Evolutionary conservation across 805 yeast genomes (phyloP).

Genomic region (Millerozyma acaciae): DNA sequence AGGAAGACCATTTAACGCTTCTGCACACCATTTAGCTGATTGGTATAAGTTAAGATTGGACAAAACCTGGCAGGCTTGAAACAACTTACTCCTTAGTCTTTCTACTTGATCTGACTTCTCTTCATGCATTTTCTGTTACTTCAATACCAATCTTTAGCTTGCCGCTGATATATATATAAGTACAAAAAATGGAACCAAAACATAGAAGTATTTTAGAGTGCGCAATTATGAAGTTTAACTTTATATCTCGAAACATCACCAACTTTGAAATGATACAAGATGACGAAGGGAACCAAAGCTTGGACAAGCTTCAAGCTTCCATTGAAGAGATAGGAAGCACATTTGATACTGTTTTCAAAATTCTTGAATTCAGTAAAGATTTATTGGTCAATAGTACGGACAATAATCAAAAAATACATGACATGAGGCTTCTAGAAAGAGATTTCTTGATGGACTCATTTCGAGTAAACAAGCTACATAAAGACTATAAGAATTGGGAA

Average conservation of each 20-base stretch:
- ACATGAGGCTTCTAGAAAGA: slow-evolving; percentile 11
- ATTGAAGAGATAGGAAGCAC: slow-evolving; percentile 6
- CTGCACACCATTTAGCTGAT: slow-evolving; percentile 81
- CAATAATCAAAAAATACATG: slow-evolving; percentile 4
- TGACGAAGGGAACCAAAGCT: slow-evolving; percentile 1
- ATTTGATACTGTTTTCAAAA: slow-evolving; percentile 12
- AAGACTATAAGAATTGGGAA: slow-evolving; percentile 28
- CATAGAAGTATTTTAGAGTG: no score
- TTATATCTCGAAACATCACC: slow-evolving; percentile 3
- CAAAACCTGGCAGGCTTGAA: slow-evolving; percentile 34
- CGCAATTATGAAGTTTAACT: no score
- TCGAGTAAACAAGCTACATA: slow-evolving; percentile 27
- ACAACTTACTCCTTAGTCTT: slow-evolving; percentile 22
- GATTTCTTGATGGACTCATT: slow-evolving; percentile 33
- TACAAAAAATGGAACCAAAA: no score
- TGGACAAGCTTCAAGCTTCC: slow-evolving; percentile 1
- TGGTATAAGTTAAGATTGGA: slow-evolving; percentile 57
- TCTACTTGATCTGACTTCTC: slow-evolving; percentile 7
- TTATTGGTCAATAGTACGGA: slow-evolving; percentile 4
- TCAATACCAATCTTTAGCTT: no score
- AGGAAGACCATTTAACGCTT: slow-evolving; percentile 65
- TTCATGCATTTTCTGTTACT: slow-evolving; percentile 6
- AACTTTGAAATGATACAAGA: no score
- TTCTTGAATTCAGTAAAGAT: slow-evolving; percentile 7
- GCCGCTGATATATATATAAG: background rate